Percentiles rank a stretch among this genome's conserved stretches.
phyloP scores from a whole-genome alignment of 192 early-diverging fungal species.

The Spizellomyces punctatus region DNA sequence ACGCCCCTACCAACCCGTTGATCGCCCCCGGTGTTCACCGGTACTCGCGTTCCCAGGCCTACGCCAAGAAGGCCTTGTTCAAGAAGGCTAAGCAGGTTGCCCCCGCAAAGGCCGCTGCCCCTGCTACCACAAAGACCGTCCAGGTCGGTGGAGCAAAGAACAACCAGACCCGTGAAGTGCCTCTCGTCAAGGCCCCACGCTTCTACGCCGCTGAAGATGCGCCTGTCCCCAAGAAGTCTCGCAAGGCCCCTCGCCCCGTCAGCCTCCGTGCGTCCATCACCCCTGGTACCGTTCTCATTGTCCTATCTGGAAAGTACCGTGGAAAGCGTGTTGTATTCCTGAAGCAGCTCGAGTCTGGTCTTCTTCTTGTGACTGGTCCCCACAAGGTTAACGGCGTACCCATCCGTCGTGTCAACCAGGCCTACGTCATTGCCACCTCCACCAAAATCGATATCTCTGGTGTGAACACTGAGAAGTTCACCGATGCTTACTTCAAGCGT shows the following conservation, averaged over 20 bases:
- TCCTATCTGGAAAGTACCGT: constrained; percentile 93
- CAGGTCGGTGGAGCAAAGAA: constrained; percentile 83
- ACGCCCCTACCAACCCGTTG: constrained; percentile 63
- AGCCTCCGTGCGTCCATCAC: constrained; percentile 90
- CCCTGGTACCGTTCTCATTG: constrained; percentile 96
- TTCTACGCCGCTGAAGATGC: constrained; percentile 89
- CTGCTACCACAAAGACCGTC: constrained; percentile 64
- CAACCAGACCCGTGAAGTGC: constrained; percentile 70
- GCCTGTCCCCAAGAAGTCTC: constrained; percentile 73
- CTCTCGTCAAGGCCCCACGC: constrained; percentile 66
- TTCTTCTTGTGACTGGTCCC: constrained; percentile 96
- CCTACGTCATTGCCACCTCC: constrained; percentile 99
- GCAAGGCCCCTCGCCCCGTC: constrained; percentile 65
- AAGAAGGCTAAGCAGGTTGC: constrained; percentile 78
- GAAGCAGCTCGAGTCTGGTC: constrained; percentile 91
- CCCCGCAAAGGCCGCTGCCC: constrained; percentile 51
- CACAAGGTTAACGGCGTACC: constrained; percentile 99
- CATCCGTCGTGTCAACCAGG: constrained; percentile 96
- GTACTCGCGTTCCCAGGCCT: constrained; percentile 79
- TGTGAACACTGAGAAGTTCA: constrained; percentile 79
- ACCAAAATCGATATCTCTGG: constrained; percentile 93
- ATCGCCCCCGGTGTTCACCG: constrained; percentile 84
- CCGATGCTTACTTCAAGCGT: constrained; percentile 94
- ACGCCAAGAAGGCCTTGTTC: constrained; percentile 86
- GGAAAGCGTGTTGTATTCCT: constrained; percentile 99